Percentiles rank a stretch among this genome's conserved stretches.
These are phyloP conservation scores for Candida tunisiensis DNA, from an alignment of 1,139 yeast genomes.

Conservation along the genomic window DNA sequence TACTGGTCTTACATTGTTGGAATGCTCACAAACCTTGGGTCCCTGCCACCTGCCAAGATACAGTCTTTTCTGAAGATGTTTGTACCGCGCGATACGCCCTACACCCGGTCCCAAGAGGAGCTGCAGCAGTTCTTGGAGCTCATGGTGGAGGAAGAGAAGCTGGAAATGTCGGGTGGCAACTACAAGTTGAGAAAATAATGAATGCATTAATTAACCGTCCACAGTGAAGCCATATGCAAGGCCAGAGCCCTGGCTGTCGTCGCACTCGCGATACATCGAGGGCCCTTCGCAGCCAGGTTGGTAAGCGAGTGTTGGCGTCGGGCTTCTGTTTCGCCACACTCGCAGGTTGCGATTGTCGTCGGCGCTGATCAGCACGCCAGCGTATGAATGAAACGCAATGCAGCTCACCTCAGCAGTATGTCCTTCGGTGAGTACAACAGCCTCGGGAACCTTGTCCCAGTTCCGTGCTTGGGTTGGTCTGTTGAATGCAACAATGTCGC, in stretches of 20 bases:
- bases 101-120: conserved; percentile 18
- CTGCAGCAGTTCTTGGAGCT: conserved; percentile 28
- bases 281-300: not conserved
- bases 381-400: not conserved
- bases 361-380: not conserved
- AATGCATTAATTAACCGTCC: not conserved
- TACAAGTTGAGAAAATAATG: not conserved
- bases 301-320: not conserved
- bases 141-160: conserved; percentile 7
- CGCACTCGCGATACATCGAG: not conserved
- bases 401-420: not conserved
- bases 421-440: no score
- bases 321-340: no score
- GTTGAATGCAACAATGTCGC: no score
- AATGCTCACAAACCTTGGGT: conserved; percentile 38
- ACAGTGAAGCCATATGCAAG: not conserved
- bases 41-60: conserved; percentile 30
- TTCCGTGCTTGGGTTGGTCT: no score
- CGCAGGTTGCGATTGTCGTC: not conserved
- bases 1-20: conserved; percentile 36
- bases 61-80: conserved; percentile 37
- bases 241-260: not conserved
- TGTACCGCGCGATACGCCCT: conserved; percentile 35
- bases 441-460: no score
- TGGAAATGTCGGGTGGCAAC: not conserved